Conservation (phyloP, 495 filamentous ascomycete species). For the Daldinia childiae region DNA sequence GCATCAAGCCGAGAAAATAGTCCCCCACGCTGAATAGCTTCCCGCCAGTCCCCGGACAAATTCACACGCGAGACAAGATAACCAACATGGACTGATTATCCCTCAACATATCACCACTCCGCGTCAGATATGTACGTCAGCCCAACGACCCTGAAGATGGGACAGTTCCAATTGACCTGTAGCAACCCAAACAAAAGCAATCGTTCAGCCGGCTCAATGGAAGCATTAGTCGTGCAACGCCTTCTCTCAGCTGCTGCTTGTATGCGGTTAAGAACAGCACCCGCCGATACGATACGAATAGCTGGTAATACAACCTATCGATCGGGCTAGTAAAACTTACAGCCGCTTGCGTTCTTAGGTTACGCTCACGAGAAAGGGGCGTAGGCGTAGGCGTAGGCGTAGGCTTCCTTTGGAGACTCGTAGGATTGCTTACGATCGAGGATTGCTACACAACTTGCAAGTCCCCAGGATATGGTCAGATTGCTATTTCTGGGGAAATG, state of each 20-base stretch:
- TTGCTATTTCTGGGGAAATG: conserved; percentile 31
- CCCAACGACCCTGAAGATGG: not conserved
- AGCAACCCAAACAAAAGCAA: not conserved
- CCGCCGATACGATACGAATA: conserved; percentile 4
- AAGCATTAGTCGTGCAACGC: not conserved
- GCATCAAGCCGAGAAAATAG: not conserved
- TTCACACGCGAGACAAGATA: not conserved
- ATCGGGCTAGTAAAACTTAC: not conserved
- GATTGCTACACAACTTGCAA: conserved; percentile 10
- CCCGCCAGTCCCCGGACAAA: not conserved
- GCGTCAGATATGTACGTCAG: conserved; percentile 6
- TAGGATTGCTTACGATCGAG: conserved; percentile 14
- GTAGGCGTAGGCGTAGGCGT: not conserved
- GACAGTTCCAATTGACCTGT: not conserved
- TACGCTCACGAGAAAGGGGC: not conserved
- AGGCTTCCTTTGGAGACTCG: not conserved
- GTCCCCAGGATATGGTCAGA: conserved; percentile 9
- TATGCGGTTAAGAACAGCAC: not conserved
- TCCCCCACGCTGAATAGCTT: conserved; percentile 8
- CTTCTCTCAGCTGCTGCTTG: no score
- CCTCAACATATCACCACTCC: not conserved
- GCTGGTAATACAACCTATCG: not conserved
- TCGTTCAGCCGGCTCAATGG: not conserved
- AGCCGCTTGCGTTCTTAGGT: not conserved
- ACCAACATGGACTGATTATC: not conserved